phyloP scores from a whole-genome alignment of 352 stramenopile species.

The Globisporangium splendens region DNA sequence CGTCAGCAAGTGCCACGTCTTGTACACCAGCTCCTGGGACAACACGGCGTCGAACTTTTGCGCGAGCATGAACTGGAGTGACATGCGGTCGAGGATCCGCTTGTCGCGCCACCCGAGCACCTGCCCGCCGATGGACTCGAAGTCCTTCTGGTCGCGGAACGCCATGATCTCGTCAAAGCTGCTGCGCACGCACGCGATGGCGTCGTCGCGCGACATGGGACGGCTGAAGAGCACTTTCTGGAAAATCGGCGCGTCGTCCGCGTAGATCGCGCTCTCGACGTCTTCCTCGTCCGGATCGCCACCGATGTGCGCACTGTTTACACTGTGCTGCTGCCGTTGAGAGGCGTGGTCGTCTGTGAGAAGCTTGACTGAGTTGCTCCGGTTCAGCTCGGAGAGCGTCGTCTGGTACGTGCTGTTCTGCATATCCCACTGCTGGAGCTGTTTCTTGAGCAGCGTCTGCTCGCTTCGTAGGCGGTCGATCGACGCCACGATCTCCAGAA shows the following conservation, averaged over 20 bases:
- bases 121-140: constrained; percentile 38
- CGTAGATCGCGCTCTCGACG: constrained; percentile 11
- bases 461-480: constrained; percentile 48
- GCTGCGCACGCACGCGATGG: constrained; percentile 42
- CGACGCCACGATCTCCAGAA: constrained; percentile 31
- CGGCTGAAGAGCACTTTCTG: constrained; percentile 43
- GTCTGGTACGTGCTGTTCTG: constrained; percentile 60
- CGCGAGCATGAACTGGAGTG: constrained; percentile 61
- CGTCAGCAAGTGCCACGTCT: constrained; percentile 66
- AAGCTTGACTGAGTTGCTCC: neutral
- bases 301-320: neutral
- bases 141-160: constrained; percentile 35
- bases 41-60: constrained; percentile 48
- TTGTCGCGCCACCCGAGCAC: constrained; percentile 56
- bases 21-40: constrained; percentile 52
- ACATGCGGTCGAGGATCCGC: constrained; percentile 29
- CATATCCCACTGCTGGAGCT: constrained; percentile 38
- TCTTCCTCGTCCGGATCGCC: constrained; percentile 3
- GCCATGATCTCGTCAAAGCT: constrained; percentile 66
- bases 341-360: neutral
- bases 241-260: constrained; percentile 34
- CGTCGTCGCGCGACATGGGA: constrained; percentile 32
- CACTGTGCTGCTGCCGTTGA: neutral
- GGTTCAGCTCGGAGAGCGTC: constrained; percentile 35
- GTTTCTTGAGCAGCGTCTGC: constrained; percentile 29